These are phyloP conservation scores for Scedosporium aurantiacum DNA, from an alignment of 2,329 filamentous ascomycete genomes.

Conservation along the genomic window DNA sequence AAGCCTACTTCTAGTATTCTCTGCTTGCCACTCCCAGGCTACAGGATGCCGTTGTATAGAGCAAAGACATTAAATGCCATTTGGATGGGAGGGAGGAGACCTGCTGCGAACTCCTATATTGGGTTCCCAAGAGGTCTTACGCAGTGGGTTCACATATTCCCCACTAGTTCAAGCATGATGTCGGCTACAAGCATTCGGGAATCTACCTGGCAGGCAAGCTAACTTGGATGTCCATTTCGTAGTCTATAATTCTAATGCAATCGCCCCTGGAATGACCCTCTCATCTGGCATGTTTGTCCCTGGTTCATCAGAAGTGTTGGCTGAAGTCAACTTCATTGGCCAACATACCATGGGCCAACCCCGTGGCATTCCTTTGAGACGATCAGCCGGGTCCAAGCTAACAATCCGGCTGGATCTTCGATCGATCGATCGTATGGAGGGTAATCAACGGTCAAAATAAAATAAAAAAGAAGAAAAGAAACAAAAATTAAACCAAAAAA, in stretches of 20 bases:
- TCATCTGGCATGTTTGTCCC: not conserved
- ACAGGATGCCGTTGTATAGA: not conserved
- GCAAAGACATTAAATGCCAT: not conserved
- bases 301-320: not conserved
- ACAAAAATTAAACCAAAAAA: no score
- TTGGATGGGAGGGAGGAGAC: not conserved
- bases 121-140: not conserved
- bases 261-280: not conserved
- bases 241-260: not conserved
- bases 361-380: not conserved
- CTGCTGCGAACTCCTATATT: not conserved
- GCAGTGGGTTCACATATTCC: not conserved
- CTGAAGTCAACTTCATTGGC: not conserved
- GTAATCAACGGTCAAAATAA: no score
- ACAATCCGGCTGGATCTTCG: no score
- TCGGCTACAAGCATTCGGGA: not conserved
- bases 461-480: no score
- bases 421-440: no score
- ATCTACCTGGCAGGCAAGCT: not conserved
- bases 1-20: no score
- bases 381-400: not conserved
- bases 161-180: not conserved
- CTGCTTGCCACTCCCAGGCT: no score
- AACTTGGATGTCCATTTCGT: not conserved
- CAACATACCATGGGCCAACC: not conserved